These are phyloP conservation scores for Schwanniomyces yamadae DNA, from an alignment of 805 yeast species.

Conservation along the genomic window DNA sequence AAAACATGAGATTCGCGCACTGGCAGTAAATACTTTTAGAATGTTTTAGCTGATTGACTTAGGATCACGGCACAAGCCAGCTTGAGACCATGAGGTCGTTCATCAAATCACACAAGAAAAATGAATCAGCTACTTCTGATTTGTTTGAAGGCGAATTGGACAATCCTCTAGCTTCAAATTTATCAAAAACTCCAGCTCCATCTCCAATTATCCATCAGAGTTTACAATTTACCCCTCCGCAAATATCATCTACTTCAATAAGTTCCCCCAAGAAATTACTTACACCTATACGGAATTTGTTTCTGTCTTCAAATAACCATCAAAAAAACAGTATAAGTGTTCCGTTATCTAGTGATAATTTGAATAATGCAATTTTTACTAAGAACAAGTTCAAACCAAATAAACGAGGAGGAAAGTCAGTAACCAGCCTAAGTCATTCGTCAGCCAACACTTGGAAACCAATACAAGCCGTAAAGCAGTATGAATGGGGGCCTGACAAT, in stretches of 20 bases:
- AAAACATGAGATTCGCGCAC: no score
- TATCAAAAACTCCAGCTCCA: conserved; percentile 15
- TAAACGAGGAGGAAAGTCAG: neutral
- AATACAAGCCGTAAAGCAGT: neutral
- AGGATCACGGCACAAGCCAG: conserved; percentile 11
- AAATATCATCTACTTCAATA: conserved; percentile 8
- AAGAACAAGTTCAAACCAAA: neutral
- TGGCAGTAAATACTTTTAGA: neutral
- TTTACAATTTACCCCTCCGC: conserved; percentile 20
- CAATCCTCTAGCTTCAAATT: conserved; percentile 3
- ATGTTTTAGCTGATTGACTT: conserved; percentile 7
- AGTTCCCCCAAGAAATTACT: conserved; percentile 38
- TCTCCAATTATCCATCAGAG: conserved; percentile 21
- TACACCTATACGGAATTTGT: conserved; percentile 36
- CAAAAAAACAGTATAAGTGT: conserved; percentile 8
- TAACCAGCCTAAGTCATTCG: neutral
- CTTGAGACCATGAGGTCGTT: conserved; percentile 24
- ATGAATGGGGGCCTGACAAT: neutral
- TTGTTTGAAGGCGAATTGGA: conserved; percentile 5
- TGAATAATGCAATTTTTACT: conserved; percentile 8
- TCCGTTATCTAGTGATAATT: conserved; percentile 7
- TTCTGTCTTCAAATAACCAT: conserved; percentile 17
- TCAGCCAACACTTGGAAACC: neutral
- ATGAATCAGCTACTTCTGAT: conserved; percentile 15
- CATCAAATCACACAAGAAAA: conserved; percentile 25